Conservation (phyloP, 2,329 filamentous ascomycete species). For the Pseudofabraea citricarpa region DNA sequence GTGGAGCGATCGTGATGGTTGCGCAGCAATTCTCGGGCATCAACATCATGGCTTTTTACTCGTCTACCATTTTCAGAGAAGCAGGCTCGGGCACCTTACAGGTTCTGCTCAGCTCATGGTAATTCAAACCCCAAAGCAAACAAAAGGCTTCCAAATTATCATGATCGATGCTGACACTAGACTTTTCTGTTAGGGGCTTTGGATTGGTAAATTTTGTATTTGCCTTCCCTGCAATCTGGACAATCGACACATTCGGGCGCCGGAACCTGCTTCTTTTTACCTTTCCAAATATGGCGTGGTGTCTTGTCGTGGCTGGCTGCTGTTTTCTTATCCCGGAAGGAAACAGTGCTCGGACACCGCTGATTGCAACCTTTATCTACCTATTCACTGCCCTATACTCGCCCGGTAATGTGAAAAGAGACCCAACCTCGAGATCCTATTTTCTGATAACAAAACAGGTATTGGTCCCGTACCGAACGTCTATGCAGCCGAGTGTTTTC, state of each 20-base stretch:
- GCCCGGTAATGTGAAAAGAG: too few species aligned
- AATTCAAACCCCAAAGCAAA: too few species aligned
- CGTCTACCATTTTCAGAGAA: slow-evolving; percentile 39
- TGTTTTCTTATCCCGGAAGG: slow-evolving; percentile 33
- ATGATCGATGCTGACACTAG: too few species aligned
- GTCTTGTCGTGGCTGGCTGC: slow-evolving; percentile 49
- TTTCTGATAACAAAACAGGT: slow-evolving; percentile 23
- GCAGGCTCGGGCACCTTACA: slow-evolving; percentile 38
- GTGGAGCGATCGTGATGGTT: slow-evolving; percentile 63
- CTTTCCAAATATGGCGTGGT: slow-evolving; percentile 62
- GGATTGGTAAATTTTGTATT: slow-evolving; percentile 59
- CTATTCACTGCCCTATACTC: slow-evolving; percentile 60
- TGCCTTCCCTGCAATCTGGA: slow-evolving; percentile 58
- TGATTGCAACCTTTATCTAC: slow-evolving; percentile 56
- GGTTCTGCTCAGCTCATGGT: slow-evolving; percentile 55
- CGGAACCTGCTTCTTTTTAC: slow-evolving; percentile 57
- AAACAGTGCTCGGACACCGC: slow-evolving; percentile 37
- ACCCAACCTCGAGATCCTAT: too few species aligned
- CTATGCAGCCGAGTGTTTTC: slow-evolving; percentile 52
- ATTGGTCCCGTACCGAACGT: slow-evolving; percentile 43
- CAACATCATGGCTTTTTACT: slow-evolving; percentile 47
- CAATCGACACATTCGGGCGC: slow-evolving; percentile 61
- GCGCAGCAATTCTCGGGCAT: slow-evolving; percentile 48
- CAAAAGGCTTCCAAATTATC: too few species aligned
- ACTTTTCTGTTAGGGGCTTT: too few species aligned